Evolutionary conservation across 768 basidiomycete species (phyloP), one percentile per base, ranked within the genome.

Genomic region (Myochromella boudieri): DNA sequence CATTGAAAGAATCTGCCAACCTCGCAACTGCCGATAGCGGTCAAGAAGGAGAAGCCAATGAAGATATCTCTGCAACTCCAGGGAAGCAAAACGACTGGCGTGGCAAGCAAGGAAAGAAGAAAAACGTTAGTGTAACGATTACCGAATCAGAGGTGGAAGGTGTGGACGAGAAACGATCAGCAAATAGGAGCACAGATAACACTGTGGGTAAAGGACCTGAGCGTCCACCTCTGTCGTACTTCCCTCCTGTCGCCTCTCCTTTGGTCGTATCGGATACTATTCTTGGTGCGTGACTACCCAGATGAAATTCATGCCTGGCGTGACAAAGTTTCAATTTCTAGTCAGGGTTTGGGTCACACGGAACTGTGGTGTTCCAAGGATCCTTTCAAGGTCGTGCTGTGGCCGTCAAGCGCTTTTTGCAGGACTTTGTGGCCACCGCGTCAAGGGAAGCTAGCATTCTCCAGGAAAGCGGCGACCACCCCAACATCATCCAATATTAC

Each of bases 401-500:
- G 0, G 97, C 97, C n/a, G 94, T 99, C 48, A 98, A 99, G 65
- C 90, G 97, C 0, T 79, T 99, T 2, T 78, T 98, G 6, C 87
- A 86, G 56, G 95, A 98, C 65, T 98, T 97, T 58, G 91, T 95
- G 45, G 95, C 93, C 0, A 82, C 98, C 29, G 95, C 95, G 6
- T 77, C 85, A 3, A 89, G 95, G 38, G 97, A 99, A 73, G 94
- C 97, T 20, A 84, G 84, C 59, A 82, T 99, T 29, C 77, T 99
- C 7, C 94, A 97, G 69, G 94, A 97, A 63, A 90, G 91, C 38
- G 97, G 98, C 72, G 92, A 95, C 63, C 97, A 99, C 59, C 93
- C 93, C 12, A 97, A 99, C 69, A 95, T 99, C 64, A 95, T 98
- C 57, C 87, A 94, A 24, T 97, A 99, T 63, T 99, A 93, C 67